Percentiles rank a stretch among this genome's conserved stretches.
Conservation (phyloP, 345 rosid genomes). For the Rhodamnia argentea region DNA sequence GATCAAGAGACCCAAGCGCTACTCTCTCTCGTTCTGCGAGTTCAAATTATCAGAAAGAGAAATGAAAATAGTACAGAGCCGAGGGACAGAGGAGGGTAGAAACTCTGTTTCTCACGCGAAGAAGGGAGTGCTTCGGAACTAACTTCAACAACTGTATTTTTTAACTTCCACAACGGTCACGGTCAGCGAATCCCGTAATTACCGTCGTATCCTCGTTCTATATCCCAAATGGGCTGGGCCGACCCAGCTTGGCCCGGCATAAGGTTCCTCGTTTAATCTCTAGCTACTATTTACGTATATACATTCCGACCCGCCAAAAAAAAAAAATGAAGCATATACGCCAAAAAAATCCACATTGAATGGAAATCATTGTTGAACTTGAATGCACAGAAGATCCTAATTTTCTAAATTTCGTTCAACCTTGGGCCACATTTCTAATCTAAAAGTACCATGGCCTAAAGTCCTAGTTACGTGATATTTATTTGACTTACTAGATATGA, state of each 20-base stretch:
- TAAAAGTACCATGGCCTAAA: background rate
- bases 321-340: background rate
- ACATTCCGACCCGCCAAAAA: too few species aligned
- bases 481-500: background rate
- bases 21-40: too few species aligned
- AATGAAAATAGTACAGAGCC: background rate
- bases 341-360: background rate
- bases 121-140: background rate
- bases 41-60: too few species aligned
- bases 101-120: background rate
- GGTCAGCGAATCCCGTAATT: background rate
- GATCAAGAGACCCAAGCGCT: too few species aligned
- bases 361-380: background rate
- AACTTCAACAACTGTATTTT: background rate
- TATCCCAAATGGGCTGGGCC: background rate
- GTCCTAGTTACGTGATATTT: background rate
- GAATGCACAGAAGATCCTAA: background rate
- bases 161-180: background rate
- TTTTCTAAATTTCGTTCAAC: background rate
- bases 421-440: too few species aligned
- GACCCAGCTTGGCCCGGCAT: background rate
- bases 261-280: background rate
- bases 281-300: background rate
- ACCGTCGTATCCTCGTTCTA: background rate
- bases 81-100: background rate